Conservation (phyloP, 257 asterid species). For the Lycium barbarum region DNA sequence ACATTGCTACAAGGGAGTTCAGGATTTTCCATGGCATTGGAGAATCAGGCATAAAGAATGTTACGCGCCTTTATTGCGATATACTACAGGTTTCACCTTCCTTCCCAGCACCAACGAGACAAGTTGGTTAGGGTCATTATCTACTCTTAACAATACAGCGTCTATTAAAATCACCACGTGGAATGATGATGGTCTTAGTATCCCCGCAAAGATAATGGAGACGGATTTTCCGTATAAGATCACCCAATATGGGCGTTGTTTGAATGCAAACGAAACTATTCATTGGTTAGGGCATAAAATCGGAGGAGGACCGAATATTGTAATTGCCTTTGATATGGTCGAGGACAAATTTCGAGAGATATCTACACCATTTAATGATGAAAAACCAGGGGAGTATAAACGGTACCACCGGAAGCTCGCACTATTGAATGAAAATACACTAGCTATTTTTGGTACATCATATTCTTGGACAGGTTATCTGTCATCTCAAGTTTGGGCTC, state of each 20-base stretch:
- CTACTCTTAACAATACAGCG: neutral
- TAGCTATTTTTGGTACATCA: neutral
- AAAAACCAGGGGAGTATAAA: neutral
- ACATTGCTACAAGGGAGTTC: neutral
- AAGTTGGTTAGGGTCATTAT: constrained; percentile 21
- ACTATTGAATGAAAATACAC: neutral
- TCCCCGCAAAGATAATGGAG: neutral
- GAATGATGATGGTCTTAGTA: neutral
- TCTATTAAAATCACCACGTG: neutral
- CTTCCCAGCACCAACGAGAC: neutral
- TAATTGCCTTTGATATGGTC: constrained; percentile 19
- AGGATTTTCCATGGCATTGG: neutral
- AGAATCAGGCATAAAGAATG: too few species aligned
- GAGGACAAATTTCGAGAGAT: neutral
- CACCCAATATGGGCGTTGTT: neutral
- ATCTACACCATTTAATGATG: neutral
- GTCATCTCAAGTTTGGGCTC: neutral
- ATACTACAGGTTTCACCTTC: too few species aligned
- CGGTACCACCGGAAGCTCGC: neutral
- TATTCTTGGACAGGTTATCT: neutral
- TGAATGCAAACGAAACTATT: constrained; percentile 12
- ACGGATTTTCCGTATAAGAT: neutral
- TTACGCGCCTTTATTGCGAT: too few species aligned
- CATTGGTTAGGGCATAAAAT: neutral
- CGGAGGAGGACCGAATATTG: neutral